phyloP scores from a whole-genome alignment of 164 flowering plant genomes.

The Piper longum region DNA sequence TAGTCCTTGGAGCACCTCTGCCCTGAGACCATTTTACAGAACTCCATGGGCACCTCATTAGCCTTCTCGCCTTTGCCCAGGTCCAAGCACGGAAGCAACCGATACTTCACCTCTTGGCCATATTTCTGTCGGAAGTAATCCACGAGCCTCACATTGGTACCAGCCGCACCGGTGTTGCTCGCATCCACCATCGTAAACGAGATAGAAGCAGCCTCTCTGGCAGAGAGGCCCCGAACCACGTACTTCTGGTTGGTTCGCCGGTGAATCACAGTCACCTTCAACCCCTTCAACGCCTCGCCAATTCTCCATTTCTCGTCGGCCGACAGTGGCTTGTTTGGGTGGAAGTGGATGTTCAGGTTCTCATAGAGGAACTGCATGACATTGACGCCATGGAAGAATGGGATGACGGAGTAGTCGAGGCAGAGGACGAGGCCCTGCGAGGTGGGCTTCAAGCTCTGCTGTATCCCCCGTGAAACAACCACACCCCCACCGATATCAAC shows the following conservation, averaged over 20 bases:
- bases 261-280: slow-evolving; percentile 58
- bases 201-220: slow-evolving; percentile 6
- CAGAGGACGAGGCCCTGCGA: slow-evolving; percentile 41
- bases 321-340: background rate
- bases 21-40: slow-evolving; percentile 54
- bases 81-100: slow-evolving; percentile 55
- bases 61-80: slow-evolving; percentile 26
- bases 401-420: slow-evolving; percentile 45
- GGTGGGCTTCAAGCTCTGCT: slow-evolving; percentile 51
- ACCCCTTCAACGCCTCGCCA: slow-evolving; percentile 23
- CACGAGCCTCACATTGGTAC: slow-evolving; percentile 15
- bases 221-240: slow-evolving; percentile 32
- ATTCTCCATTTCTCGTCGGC: slow-evolving; percentile 4
- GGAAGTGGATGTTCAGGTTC: slow-evolving; percentile 14
- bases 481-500: slow-evolving; percentile 40
- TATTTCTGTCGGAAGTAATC: slow-evolving; percentile 43
- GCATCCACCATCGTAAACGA: slow-evolving; percentile 20
- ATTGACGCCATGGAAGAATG: slow-evolving; percentile 35
- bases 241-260: slow-evolving; percentile 42
- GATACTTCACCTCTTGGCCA: slow-evolving; percentile 16
- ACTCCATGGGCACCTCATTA: slow-evolving; percentile 68
- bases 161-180: slow-evolving; percentile 14
- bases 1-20: slow-evolving; percentile 52
- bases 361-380: slow-evolving; percentile 42
- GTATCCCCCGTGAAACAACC: slow-evolving; percentile 38